A percentile compares a stretch with the other conserved stretches of the same genome.
Evolutionary conservation across 495 filamentous ascomycete species (phyloP).

Genomic region (Ascodesmis nigricans): DNA sequence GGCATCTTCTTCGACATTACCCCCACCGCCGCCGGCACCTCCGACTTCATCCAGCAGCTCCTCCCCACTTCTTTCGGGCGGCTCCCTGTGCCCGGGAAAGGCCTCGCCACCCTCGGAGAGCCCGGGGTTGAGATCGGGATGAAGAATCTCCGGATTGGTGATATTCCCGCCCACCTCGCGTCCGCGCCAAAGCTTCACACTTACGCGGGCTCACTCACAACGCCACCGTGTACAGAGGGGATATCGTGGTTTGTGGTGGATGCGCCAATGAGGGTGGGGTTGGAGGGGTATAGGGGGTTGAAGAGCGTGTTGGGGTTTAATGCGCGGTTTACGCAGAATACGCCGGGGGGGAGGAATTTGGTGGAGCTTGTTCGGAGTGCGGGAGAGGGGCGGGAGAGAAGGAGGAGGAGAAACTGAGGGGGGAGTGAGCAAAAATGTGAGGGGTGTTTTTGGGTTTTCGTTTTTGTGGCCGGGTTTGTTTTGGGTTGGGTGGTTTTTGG

Average conservation of each 20-base stretch:
- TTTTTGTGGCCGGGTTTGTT: no score
- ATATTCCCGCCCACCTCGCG: no score
- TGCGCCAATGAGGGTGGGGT: slow-evolving; percentile 29
- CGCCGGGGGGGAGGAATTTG: slow-evolving; percentile 31
- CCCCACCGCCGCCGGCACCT: slow-evolving; percentile 15
- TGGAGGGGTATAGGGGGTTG: slow-evolving; percentile 29
- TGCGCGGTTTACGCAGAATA: slow-evolving; percentile 37
- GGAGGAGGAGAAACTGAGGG: no score
- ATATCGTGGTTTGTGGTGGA: slow-evolving; percentile 37
- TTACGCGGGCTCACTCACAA: slow-evolving; percentile 44
- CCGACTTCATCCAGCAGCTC: not conserved
- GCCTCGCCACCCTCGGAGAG: not conserved
- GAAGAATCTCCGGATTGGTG: not conserved
- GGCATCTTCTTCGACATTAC: slow-evolving; percentile 37
- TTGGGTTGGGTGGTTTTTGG: no score
- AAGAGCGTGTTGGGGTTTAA: slow-evolving; percentile 44
- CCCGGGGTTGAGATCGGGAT: not conserved
- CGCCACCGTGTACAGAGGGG: slow-evolving; percentile 44
- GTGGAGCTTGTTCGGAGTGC: no score
- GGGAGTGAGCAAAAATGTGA: no score
- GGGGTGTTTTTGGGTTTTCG: no score
- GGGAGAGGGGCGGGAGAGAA: no score
- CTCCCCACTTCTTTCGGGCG: no score
- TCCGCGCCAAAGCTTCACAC: slow-evolving; percentile 16
- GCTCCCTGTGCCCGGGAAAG: no score